phyloP scores from a whole-genome alignment of 108 stramenopile genomes.

The Pseudonitzschia pungens region DNA sequence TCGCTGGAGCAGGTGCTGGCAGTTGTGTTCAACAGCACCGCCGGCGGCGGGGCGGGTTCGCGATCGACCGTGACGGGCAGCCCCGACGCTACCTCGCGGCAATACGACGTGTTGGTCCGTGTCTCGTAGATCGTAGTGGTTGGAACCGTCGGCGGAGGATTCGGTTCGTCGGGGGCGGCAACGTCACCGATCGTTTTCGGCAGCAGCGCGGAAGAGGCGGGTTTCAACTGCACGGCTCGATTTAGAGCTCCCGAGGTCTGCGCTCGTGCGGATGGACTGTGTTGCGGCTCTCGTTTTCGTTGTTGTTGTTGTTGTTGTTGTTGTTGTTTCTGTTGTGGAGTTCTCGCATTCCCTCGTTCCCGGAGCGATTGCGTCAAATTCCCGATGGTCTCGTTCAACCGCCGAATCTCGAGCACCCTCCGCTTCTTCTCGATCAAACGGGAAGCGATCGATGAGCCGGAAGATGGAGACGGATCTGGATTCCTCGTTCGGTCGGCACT shows the following conservation, averaged over 20 bases:
- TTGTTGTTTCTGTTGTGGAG: neutral
- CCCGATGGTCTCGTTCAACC: neutral
- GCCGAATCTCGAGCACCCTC: neutral
- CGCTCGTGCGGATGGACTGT: too few relatives aligned
- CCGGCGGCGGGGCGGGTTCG: too few relatives aligned
- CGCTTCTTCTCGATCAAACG: neutral
- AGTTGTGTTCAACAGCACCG: neutral
- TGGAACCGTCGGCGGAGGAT: neutral
- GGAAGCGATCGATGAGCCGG: neutral
- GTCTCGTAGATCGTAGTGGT: neutral
- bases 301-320: too few relatives aligned
- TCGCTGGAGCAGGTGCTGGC: neutral
- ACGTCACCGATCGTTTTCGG: too few relatives aligned
- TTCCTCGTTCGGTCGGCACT: too few relatives aligned
- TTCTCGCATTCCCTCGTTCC: neutral
- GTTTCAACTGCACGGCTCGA: too few relatives aligned
- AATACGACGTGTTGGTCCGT: neutral
- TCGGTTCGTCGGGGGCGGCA: too few relatives aligned
- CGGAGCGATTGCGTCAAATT: neutral
- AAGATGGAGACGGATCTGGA: too few relatives aligned
- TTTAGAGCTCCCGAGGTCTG: too few relatives aligned
- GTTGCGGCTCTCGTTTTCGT: too few relatives aligned
- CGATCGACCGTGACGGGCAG: neutral
- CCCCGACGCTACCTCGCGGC: neutral
- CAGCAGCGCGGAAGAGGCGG: too few relatives aligned